Conservation (phyloP, 768 basidiomycete species). For the Rhodotorula graminis region DNA sequence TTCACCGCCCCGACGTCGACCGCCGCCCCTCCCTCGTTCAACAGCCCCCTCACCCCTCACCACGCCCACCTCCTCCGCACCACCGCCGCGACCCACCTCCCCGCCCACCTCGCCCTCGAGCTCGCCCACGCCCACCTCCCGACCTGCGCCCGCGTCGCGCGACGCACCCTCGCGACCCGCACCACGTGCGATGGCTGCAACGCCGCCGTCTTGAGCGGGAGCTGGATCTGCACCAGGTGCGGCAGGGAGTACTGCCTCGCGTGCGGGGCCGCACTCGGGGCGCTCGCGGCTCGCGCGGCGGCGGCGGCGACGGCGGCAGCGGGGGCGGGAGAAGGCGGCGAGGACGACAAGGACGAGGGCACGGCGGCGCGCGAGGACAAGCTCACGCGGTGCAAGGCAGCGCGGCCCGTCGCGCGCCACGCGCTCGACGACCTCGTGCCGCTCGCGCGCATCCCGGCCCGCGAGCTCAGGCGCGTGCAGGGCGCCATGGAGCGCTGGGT, state of each 20-base stretch:
- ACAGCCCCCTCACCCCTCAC: constrained; percentile 1
- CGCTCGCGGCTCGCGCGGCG: too few relatives aligned
- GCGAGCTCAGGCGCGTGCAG: constrained; percentile 64
- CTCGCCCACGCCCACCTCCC: constrained; percentile 12
- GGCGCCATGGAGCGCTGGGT: constrained; percentile 63
- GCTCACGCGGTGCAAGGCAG: constrained; percentile 11
- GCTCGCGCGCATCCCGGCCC: constrained; percentile 66
- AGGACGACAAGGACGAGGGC: too few relatives aligned
- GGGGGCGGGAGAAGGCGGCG: too few relatives aligned
- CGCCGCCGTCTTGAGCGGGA: constrained; percentile 5
- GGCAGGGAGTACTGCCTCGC: constrained; percentile 85
- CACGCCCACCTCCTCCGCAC: constrained; percentile 3
- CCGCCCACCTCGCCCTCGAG: background rate
- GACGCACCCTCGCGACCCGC: background rate
- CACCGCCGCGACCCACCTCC: background rate
- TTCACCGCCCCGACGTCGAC: too few relatives aligned
- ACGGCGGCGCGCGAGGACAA: too few relatives aligned
- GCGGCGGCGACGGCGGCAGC: too few relatives aligned
- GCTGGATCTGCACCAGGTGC: constrained; percentile 50
- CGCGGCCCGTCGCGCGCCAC: constrained; percentile 49
- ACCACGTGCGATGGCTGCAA: constrained; percentile 29
- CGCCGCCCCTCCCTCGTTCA: background rate
- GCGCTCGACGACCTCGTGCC: constrained; percentile 65
- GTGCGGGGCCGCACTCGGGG: too few relatives aligned
- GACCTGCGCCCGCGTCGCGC: background rate